phyloP scores from a whole-genome alignment of 768 basidiomycete genomes.

The Boletus bicolor region DNA sequence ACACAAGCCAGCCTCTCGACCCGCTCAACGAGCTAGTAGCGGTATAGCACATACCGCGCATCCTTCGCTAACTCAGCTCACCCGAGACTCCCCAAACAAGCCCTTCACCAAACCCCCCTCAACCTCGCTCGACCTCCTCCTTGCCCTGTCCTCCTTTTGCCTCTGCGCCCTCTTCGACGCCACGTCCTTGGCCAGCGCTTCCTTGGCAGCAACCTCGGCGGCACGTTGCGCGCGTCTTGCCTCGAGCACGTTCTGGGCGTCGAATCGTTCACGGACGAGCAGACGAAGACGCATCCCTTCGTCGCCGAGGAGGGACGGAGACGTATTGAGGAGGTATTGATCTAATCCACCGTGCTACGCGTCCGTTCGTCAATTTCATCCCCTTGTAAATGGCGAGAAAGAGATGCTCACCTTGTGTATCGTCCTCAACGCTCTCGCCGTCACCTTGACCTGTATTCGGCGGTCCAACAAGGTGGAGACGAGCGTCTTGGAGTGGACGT shows the following conservation, averaged over 20 bases:
- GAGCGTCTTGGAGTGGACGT: conserved; percentile 75
- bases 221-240: conserved; percentile 17
- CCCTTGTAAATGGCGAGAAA: background rate
- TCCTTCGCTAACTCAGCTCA: background rate
- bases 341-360: conserved; percentile 66
- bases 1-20: background rate
- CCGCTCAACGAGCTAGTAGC: too few species aligned
- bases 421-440: conserved; percentile 72
- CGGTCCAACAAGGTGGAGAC: conserved; percentile 62
- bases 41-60: background rate
- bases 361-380: background rate
- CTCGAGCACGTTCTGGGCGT: conserved; percentile 19
- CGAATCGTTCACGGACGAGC: conserved; percentile 33
- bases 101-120: conserved; percentile 17
- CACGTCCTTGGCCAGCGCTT: conserved; percentile 5
- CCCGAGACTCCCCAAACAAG: conserved; percentile 14
- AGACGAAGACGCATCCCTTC: conserved; percentile 48
- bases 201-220: conserved; percentile 20
- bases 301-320: conserved; percentile 35
- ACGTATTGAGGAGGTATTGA: conserved; percentile 55
- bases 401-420: conserved; percentile 63
- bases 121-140: background rate
- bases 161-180: conserved; percentile 8
- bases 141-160: conserved; percentile 2
- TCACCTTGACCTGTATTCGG: conserved; percentile 63